Percentiles rank a stretch among this genome's conserved stretches.
Conservation (phyloP, 2,329 filamentous ascomycete genomes). For the Calonectria pteridis region DNA sequence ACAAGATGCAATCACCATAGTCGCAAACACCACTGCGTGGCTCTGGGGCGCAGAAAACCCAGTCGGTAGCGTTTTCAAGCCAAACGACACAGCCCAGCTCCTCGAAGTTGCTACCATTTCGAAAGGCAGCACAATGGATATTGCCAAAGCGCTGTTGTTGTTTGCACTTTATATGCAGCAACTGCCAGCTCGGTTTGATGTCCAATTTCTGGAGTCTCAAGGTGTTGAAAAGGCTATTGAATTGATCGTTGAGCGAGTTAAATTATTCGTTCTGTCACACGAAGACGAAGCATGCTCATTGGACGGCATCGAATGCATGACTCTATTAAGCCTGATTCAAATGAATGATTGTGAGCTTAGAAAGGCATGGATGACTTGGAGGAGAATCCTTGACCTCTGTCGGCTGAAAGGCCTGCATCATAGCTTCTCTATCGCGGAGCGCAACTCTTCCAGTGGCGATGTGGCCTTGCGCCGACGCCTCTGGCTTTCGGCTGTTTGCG, state of each 20-base stretch:
- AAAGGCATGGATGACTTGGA: constrained; percentile 26
- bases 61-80: constrained; percentile 18
- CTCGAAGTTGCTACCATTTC: constrained; percentile 20
- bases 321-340: constrained; percentile 16
- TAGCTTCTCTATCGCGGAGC: constrained; percentile 23
- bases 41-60: constrained; percentile 29
- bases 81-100: constrained; percentile 17
- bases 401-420: constrained; percentile 25
- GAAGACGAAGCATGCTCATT: constrained; percentile 23
- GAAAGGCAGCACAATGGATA: constrained; percentile 20
- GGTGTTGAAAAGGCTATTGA: constrained; percentile 17
- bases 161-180: constrained; percentile 33
- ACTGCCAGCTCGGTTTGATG: constrained; percentile 20
- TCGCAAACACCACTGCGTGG: constrained; percentile 31
- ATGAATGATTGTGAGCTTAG: constrained; percentile 25
- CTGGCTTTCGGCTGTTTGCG: constrained; percentile 26
- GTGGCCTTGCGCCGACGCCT: constrained; percentile 22
- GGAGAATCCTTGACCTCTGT: constrained; percentile 24
- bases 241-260: constrained; percentile 24
- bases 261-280: constrained; percentile 14
- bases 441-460: constrained; percentile 6
- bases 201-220: constrained; percentile 9
- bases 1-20: constrained; percentile 30
- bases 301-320: constrained; percentile 29
- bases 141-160: constrained; percentile 26